Percentiles rank a stretch among this genome's conserved stretches.
Evolutionary conservation across 1,284 basidiomycete species (phyloP).

Genomic region (Thelephora terrestris): DNA sequence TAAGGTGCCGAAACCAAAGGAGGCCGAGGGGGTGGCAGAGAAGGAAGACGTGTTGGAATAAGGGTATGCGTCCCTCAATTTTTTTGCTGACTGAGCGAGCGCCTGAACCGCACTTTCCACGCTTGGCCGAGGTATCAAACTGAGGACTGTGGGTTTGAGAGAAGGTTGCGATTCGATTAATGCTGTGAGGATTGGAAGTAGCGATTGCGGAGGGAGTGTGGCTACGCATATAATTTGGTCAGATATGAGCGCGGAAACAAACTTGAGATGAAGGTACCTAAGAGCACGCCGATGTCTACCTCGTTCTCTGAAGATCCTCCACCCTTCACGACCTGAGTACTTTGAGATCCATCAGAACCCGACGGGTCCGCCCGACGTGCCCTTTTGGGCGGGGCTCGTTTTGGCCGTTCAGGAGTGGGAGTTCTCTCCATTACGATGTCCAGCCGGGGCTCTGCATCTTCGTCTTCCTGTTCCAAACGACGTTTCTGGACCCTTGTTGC

Average conservation of each 20-base stretch:
- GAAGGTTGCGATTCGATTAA: slow-evolving; percentile 55
- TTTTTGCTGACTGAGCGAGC: slow-evolving; percentile 56
- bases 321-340: slow-evolving; percentile 29
- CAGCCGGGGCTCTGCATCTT: slow-evolving; percentile 32
- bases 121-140: slow-evolving; percentile 69
- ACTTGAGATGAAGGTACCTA: slow-evolving; percentile 36
- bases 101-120: slow-evolving; percentile 61
- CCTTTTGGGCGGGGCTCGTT: slow-evolving; percentile 56
- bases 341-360: slow-evolving; percentile 1
- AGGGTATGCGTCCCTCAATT: slow-evolving; percentile 68
- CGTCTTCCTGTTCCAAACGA: slow-evolving; percentile 51
- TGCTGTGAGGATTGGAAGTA: slow-evolving; percentile 59
- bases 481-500: slow-evolving; percentile 45
- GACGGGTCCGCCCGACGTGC: slow-evolving; percentile 30
- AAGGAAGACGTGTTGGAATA: slow-evolving; percentile 48
- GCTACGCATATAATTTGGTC: slow-evolving; percentile 30
- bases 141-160: slow-evolving; percentile 56
- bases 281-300: slow-evolving; percentile 68
- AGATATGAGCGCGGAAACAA: slow-evolving; percentile 5
- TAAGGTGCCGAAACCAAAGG: slow-evolving; percentile 15
- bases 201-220: slow-evolving; percentile 60
- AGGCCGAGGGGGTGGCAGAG: slow-evolving; percentile 19
- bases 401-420: slow-evolving; percentile 66
- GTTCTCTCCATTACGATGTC: slow-evolving; percentile 74
- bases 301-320: slow-evolving; percentile 36